Base-by-base conservation (phyloP, 768 basidiomycete species). In the Pholiota microspora region DNA sequence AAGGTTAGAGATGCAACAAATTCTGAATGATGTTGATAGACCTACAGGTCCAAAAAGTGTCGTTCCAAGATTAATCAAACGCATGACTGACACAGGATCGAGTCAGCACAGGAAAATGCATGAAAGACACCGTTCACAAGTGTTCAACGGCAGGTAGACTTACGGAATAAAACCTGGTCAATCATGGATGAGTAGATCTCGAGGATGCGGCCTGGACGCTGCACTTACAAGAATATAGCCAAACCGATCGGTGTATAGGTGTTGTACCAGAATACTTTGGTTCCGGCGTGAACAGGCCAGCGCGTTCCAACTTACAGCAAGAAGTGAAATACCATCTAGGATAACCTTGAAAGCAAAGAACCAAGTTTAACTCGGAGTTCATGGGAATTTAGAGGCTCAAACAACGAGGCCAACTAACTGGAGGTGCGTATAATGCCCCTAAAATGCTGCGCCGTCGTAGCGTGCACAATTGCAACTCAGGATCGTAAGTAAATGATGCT, bases 31-130 rank as follows among this genome's bases (percentile, higher is more conserved):
- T 16, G 4, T 31, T 27, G 13, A 35, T 15, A 24, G n/a, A 56
- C 58, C 53, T 31, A 59, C 58, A 12, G 54, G 58, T 53, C 40
- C 58, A 18, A 55, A 59, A 10, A 59, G 44, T 2, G 55, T 59
- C 10, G 35, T 53, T 2, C 34, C 32, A 10, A 59, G 51, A 34
- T 56, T 59, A 4, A 40, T 45, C n/a, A 56, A 13, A 3, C 58
- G 51, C 58, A 59, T 53, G 8, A 59, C 58, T 59, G 47, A 32
- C 15, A 49, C 7, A 42, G 54, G 13, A 25, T 6, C 12, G 28
- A n/a, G 29, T 44, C 36, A 45, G 21, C 23, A 31, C 40, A 23
- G 18, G 29, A 24, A 15, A 27, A n/a, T 44, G 12, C 25, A 24
- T 42, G 16, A 21, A 3, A 34, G 10, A 23, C 29, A 16, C 16